Evolutionary conservation across 129 eudicot species (phyloP).

Genomic region (Flaveria trinervia): DNA sequence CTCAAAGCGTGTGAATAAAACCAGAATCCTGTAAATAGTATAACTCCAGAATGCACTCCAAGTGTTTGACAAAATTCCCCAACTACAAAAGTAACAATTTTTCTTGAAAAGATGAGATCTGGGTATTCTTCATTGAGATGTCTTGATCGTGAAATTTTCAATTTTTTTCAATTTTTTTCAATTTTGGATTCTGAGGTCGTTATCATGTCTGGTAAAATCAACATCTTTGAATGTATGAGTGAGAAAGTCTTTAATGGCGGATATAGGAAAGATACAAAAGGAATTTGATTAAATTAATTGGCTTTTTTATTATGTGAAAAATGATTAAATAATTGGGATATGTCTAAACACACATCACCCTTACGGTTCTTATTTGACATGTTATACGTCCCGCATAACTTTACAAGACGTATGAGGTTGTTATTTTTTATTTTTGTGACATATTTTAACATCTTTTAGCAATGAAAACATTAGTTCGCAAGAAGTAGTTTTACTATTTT

Average conservation of each 20-base stretch:
- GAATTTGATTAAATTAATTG: slow-evolving; percentile 20
- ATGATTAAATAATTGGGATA: slow-evolving; percentile 25
- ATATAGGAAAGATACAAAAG: slow-evolving; percentile 48
- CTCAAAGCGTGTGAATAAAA: slow-evolving; percentile 42
- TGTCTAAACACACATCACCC: no score
- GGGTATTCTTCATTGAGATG: slow-evolving; percentile 31
- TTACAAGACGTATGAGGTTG: no score
- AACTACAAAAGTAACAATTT: not conserved
- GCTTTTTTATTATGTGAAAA: not conserved
- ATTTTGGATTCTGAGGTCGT: slow-evolving; percentile 28
- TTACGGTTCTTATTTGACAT: no score
- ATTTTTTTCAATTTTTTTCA: slow-evolving; percentile 22
- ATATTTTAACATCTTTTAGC: no score
- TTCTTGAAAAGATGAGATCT: slow-evolving; percentile 57
- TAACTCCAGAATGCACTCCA: slow-evolving; percentile 33
- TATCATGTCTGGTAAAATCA: slow-evolving; percentile 26
- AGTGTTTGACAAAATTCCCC: slow-evolving; percentile 30
- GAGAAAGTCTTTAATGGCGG: slow-evolving; percentile 42
- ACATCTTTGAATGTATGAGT: slow-evolving; percentile 12
- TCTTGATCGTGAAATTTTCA: slow-evolving; percentile 8
- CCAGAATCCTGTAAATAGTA: slow-evolving; percentile 46
- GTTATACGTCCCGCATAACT: no score
- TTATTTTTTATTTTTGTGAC: no score
- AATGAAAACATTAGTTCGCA: no score
- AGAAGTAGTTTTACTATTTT: no score